A percentile compares a stretch with the other conserved stretches of the same genome.
Evolutionary conservation across 2,329 filamentous ascomycete species (phyloP).

Genomic region (Blumeriella jaapii): DNA sequence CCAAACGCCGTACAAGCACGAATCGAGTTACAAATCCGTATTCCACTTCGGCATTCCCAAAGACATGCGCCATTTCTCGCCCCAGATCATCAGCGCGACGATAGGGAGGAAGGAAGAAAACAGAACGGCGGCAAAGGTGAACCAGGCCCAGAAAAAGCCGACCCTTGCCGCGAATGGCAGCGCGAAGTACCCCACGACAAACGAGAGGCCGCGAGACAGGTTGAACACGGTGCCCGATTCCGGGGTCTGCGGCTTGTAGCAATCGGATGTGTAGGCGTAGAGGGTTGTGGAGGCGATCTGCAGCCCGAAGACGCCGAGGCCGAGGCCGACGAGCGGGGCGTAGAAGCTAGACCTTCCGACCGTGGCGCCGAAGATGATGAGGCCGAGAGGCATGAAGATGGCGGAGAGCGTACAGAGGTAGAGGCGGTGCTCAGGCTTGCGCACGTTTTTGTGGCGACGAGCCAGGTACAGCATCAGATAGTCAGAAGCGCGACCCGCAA

Average conservation of each 20-base stretch:
- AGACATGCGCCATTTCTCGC: conserved; percentile 18
- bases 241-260: conserved; percentile 22
- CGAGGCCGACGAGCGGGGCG: conserved; percentile 20
- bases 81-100: conserved; percentile 18
- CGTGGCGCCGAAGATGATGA: conserved; percentile 23
- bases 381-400: conserved; percentile 22
- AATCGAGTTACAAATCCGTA: conserved; percentile 15
- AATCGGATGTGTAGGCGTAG: conserved; percentile 23
- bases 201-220: conserved; percentile 17
- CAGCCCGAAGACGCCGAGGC: conserved; percentile 21
- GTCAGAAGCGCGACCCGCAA: conserved; percentile 20
- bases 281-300: conserved; percentile 22
- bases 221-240: conserved; percentile 24
- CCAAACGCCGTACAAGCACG: too few species aligned
- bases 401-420: conserved; percentile 20
- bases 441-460: conserved; percentile 10
- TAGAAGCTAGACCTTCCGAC: conserved; percentile 16
- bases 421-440: conserved; percentile 23
- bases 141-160: conserved; percentile 20
- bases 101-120: conserved; percentile 20
- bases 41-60: conserved; percentile 18
- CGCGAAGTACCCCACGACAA: conserved; percentile 22
- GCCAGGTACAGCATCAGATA: conserved; percentile 18
- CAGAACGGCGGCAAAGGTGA: conserved; percentile 18
- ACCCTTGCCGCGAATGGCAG: conserved; percentile 17